Evolutionary conservation across 495 filamentous ascomycete genomes (phyloP).

Genomic region (Trichoderma asperelloides): DNA sequence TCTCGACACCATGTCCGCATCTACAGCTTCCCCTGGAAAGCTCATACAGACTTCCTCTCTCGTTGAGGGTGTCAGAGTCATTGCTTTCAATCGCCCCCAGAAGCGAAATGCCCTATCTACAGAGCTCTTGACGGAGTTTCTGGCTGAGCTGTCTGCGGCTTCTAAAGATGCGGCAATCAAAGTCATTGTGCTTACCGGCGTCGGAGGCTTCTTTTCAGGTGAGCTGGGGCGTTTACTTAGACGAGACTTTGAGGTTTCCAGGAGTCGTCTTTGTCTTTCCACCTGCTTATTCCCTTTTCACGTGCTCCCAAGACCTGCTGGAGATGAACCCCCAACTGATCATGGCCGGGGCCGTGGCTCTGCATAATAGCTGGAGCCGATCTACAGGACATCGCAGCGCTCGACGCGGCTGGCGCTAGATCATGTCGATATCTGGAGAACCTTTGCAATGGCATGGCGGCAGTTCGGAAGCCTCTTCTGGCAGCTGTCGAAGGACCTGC

Average conservation of each 20-base stretch:
- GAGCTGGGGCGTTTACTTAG: constrained; percentile 3
- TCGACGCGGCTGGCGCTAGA: constrained; percentile 23
- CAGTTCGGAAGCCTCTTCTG: constrained; percentile 24
- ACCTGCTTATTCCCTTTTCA: background rate
- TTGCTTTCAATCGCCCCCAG: constrained; percentile 26
- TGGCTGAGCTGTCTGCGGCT: constrained; percentile 16
- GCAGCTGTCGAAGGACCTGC: constrained; percentile 27
- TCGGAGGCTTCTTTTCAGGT: constrained; percentile 27
- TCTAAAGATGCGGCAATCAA: constrained; percentile 19
- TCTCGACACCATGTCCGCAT: constrained; percentile 4
- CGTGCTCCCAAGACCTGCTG: constrained; percentile 7
- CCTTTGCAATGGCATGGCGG: constrained; percentile 23
- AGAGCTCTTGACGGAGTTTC: constrained; percentile 21
- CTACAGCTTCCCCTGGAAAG: background rate
- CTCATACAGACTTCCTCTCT: constrained; percentile 5
- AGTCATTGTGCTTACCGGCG: constrained; percentile 28
- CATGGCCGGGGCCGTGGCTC: background rate
- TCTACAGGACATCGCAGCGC: constrained; percentile 25
- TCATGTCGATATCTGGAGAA: constrained; percentile 26
- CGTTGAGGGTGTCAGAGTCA: constrained; percentile 16
- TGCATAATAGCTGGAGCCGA: constrained; percentile 27
- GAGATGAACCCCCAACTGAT: constrained; percentile 9
- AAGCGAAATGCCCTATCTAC: constrained; percentile 34
- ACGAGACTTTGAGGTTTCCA: background rate
- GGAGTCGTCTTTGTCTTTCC: background rate